Percentiles rank a stretch among this genome's conserved stretches.
phyloP scores from a whole-genome alignment of 768 basidiomycete genomes.

The Daedalea quercina region DNA sequence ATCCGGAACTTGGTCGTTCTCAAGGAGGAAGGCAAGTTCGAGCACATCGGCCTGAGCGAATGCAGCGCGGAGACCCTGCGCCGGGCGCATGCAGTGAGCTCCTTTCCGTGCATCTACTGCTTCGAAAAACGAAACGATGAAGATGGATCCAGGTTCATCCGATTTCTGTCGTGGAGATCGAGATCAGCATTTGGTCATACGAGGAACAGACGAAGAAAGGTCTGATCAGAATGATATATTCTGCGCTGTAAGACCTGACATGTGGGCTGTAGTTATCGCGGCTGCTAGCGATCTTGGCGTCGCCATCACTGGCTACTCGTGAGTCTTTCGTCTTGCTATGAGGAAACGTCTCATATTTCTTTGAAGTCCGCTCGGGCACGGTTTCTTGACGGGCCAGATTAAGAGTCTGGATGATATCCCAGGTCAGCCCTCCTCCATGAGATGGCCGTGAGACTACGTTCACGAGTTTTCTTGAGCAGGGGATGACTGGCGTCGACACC shows the following conservation, averaged over 20 bases:
- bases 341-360: neutral
- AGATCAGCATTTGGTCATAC: conserved; percentile 57
- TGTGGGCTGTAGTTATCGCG: conserved; percentile 34
- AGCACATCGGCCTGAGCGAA: conserved; percentile 56
- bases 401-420: conserved; percentile 29
- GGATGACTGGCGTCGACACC: neutral
- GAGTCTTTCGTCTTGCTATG: conserved; percentile 7
- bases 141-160: conserved; percentile 36
- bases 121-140: no score
- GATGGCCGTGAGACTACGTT: neutral
- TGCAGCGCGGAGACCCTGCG: conserved; percentile 40
- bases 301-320: conserved; percentile 57
- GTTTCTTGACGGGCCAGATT: conserved; percentile 46
- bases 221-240: conserved; percentile 8
- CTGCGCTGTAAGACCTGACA: neutral
- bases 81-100: conserved; percentile 31
- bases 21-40: conserved; percentile 48
- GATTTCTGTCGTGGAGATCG: conserved; percentile 58
- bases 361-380: conserved; percentile 44
- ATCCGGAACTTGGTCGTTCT: conserved; percentile 37
- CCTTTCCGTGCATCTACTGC: no score
- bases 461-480: neutral
- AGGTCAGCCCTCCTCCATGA: conserved; percentile 9
- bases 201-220: conserved; percentile 44
- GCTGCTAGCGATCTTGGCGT: conserved; percentile 50